Evolutionary conservation across 2,329 filamentous ascomycete genomes (phyloP), one percentile per base, ranked within the genome.

Genomic region (Neopestalotiopsis sp.): DNA sequence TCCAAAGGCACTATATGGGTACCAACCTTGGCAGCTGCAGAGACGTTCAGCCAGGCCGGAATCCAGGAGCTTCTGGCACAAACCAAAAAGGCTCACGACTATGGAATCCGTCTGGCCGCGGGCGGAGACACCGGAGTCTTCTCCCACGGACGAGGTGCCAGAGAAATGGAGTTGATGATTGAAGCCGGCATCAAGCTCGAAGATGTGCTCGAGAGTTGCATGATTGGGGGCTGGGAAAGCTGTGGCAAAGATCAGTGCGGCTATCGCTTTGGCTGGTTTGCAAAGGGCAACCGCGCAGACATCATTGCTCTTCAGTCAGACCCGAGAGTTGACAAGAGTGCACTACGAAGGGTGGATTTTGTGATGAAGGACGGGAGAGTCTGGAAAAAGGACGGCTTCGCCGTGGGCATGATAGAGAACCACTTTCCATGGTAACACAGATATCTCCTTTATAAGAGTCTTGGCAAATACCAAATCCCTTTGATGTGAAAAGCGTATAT

Each of bases 291-390:
- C 52, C 77, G 83, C 9, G 86, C 86, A 0, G 87, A 89, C 75
- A 81, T 89, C 12, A 80, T 88, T 62, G 86, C 84, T 0, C 69
- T 89, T 12, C 78, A 82, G 2, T 76, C 79, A 0, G 83, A 88
- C 71, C 81, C 84, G 2, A 76, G 78, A 32, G 70, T 77, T 24
- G 83, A 86, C 67, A 45, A 74, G 1, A 71, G 74, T 24, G 82
- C 82, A 1, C 69, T 89, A 38, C 80, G 85, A 66, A 82, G 79
- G 68, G 83, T 88, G 0, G 78, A 75, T 66, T 88, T 88, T 74
- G 86, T 89, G 20, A 88, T 89, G 86, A 89, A 89, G 74, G 86
- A 89, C 72, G 86, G 80, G 1, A 80, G 73, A 63, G 78, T 88
- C 9, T 88, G 84, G 80, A 87, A 86, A 42, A 49, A 42, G 9